Conservation (phyloP, 129 eudicot species). For the Escallonia herrerae region DNA sequence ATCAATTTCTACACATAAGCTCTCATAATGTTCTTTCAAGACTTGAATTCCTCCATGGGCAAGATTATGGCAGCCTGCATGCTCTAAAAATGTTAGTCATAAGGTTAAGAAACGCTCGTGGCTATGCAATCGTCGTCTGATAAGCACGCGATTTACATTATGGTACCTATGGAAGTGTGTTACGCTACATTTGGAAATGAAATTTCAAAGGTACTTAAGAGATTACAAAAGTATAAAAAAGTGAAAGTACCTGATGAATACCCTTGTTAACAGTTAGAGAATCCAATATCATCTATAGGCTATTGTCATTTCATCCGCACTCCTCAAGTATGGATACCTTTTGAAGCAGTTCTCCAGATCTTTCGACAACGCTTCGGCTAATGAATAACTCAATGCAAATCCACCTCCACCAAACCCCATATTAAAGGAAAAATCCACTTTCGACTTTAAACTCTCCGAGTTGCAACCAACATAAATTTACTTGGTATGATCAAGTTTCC, state of each 20-base stretch:
- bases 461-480: conserved; percentile 49
- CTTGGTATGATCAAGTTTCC: conserved; percentile 49
- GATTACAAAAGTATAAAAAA: not conserved
- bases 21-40: too few relatives aligned
- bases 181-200: too few relatives aligned
- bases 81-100: too few relatives aligned
- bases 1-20: too few relatives aligned
- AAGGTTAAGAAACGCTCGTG: too few relatives aligned
- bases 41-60: too few relatives aligned
- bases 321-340: conserved; percentile 17
- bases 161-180: too few relatives aligned
- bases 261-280: conserved; percentile 41
- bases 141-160: too few relatives aligned
- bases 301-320: conserved; percentile 38
- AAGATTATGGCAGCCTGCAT: too few relatives aligned
- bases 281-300: conserved; percentile 47
- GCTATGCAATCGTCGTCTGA: too few relatives aligned
- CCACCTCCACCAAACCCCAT: conserved; percentile 58
- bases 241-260: conserved; percentile 39
- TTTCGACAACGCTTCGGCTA: conserved; percentile 28
- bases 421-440: conserved; percentile 40
- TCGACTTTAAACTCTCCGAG: conserved; percentile 48
- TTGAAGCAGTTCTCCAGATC: conserved; percentile 33
- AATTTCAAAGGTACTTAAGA: too few relatives aligned
- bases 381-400: conserved; percentile 42